phyloP scores from a whole-genome alignment of 2,329 filamentous ascomycete species.

The Dactylellina sp. region DNA sequence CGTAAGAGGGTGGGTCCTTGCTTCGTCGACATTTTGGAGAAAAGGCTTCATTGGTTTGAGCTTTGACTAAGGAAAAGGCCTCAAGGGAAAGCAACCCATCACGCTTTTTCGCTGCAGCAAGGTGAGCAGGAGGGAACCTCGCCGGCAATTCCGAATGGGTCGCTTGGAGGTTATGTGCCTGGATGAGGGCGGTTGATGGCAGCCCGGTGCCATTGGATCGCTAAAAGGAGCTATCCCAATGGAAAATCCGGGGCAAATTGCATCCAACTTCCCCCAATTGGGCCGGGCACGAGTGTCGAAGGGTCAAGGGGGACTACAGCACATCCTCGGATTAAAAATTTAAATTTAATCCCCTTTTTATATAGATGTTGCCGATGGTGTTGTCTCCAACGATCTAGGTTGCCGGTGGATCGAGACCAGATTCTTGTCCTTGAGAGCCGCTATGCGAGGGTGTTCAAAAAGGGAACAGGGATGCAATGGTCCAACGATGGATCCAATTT shows the following conservation, averaged over 20 bases:
- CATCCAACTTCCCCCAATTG: conserved; percentile 6
- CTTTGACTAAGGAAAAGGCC: not conserved
- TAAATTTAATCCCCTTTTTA: too few relatives aligned
- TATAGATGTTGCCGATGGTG: too few relatives aligned
- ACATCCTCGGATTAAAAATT: too few relatives aligned
- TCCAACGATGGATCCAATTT: conserved; percentile 23
- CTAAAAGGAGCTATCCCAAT: conserved; percentile 33
- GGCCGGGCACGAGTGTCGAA: not conserved
- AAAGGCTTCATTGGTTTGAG: too few relatives aligned
- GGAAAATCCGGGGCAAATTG: conserved; percentile 53
- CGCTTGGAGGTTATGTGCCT: conserved; percentile 41
- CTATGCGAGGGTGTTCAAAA: not conserved
- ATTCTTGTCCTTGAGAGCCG: not conserved
- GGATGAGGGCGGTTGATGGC: conserved; percentile 18
- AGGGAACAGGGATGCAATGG: not conserved
- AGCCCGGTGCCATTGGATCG: conserved; percentile 46
- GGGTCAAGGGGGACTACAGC: too few relatives aligned
- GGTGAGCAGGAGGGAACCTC: conserved; percentile 12
- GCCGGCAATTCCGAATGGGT: conserved; percentile 52
- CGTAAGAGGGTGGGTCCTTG: conserved; percentile 7
- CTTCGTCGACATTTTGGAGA: not conserved
- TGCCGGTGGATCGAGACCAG: too few relatives aligned
- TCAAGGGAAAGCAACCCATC: not conserved
- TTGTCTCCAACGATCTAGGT: too few relatives aligned
- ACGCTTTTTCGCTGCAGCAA: conserved; percentile 4